A percentile compares a stretch with the other conserved stretches of the same genome.
Conservation (phyloP, 1,284 basidiomycete genomes). For the Heterobasidion occidentale region DNA sequence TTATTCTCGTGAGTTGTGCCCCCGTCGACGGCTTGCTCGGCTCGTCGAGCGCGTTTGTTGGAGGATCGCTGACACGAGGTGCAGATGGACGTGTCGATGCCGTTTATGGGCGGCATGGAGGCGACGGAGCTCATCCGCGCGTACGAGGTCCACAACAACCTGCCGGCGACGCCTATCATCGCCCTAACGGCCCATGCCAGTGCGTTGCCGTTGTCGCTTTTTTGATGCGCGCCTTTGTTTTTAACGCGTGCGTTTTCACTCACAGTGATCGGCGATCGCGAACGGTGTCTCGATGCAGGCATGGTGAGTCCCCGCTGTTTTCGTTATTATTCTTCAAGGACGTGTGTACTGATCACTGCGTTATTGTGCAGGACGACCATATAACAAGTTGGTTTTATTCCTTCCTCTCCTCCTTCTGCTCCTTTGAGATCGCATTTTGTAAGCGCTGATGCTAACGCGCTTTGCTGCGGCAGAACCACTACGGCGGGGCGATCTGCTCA, state of each 20-base stretch:
- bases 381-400: constrained; percentile 58
- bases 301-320: constrained; percentile 43
- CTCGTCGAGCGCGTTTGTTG: not conserved
- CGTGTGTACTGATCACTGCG: not conserved
- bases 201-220: constrained; percentile 30
- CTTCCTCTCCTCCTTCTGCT: not conserved
- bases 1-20: constrained; percentile 63
- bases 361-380: constrained; percentile 40
- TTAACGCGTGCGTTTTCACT: constrained; percentile 10
- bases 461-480: constrained; percentile 48
- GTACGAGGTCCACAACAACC: constrained; percentile 72
- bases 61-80: constrained; percentile 4
- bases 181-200: constrained; percentile 91
- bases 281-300: constrained; percentile 87
- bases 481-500: constrained; percentile 66
- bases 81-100: constrained; percentile 98
- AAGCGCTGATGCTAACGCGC: constrained; percentile 6
- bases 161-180: constrained; percentile 85
- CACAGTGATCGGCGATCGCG: constrained; percentile 90
- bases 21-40: not conserved
- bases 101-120: constrained; percentile 93
- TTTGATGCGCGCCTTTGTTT: constrained; percentile 6
- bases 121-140: constrained; percentile 77
- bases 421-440: not conserved
- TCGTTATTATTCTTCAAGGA: not conserved